Evolutionary conservation across 768 basidiomycete species (phyloP), one percentile per base, ranked within the genome.

Genomic region (Ephemerocybe angulata): DNA sequence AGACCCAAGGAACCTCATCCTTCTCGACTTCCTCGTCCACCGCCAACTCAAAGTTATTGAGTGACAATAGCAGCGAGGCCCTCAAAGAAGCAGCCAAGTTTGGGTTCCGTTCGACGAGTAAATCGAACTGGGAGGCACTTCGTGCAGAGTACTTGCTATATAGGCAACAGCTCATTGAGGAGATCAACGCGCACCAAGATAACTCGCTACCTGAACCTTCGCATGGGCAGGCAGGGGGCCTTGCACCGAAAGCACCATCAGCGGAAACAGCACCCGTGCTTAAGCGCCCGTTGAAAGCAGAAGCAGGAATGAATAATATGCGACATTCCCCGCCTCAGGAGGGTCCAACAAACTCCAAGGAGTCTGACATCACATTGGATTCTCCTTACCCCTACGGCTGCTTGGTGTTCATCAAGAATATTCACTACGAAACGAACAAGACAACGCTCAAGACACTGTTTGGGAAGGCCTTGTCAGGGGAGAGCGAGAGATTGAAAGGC

Each of bases 391-490:
- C 90, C 0, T 71, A 67, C 3, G 74, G 79, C 27, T 89, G 88
- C 54, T 81, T 93, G 7, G 74, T 89, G 28, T 88, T 87, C 63
- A 80, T 83, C 5, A 83, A 84, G 40, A 79, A 89, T 64, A 63
- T 93, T 7, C 86, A 91, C 56, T 72, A 81, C 2, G 82, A 84
- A 54, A 89, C 90, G 25, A 93, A 91, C 65, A 92, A 91, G 67
- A 92, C 91, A 0, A 86, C 87, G 0, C 73, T 93, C 15, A 85
- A 83, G 40, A 66, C 72, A 2, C 65, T 90, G 4, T 85, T 91
- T 56, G 62, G 73, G 0, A 64, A 63, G 6, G 76, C 80, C 2
- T 76, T 83, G 41, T 57, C 62, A 21, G 11, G 19, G 11, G 25
- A 33, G 57, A 7, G 44, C 30, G 19, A 17, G 25, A 8, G 47